These are phyloP conservation scores for Calonectria henricotiae DNA, from an alignment of 2,329 filamentous ascomycete genomes.

Conservation along the genomic window DNA sequence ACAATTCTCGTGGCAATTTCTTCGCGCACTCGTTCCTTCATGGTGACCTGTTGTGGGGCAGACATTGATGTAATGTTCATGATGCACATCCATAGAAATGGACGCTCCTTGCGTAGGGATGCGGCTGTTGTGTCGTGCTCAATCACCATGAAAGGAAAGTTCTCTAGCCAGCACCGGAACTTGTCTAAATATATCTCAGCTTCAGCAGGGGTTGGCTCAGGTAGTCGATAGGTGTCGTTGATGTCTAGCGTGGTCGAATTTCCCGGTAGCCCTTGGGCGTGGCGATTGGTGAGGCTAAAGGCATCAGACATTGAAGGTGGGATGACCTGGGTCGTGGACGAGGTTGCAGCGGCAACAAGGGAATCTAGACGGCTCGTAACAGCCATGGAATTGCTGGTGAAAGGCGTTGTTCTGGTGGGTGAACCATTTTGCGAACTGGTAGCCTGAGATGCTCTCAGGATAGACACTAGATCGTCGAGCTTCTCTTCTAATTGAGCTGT, in stretches of 20 bases:
- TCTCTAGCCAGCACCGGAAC: conserved; percentile 63
- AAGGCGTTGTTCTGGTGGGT: conserved; percentile 28
- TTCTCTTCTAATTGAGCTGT: conserved; percentile 68
- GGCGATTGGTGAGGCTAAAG: conserved; percentile 34
- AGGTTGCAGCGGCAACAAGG: conserved; percentile 58
- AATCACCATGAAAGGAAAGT: conserved; percentile 65
- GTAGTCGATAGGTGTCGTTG: conserved; percentile 45
- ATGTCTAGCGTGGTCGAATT: conserved; percentile 34
- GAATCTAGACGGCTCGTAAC: conserved; percentile 58
- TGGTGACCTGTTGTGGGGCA: conserved; percentile 58
- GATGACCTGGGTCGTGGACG: conserved; percentile 48
- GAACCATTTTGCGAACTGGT: conserved; percentile 39
- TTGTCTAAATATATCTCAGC: conserved; percentile 60
- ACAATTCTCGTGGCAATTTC: conserved; percentile 66
- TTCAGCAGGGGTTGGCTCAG: conserved; percentile 57
- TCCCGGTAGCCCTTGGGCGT: conserved; percentile 26
- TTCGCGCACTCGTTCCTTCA: conserved; percentile 62
- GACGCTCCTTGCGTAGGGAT: conserved; percentile 60
- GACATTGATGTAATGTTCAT: conserved; percentile 65
- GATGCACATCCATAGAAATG: conserved; percentile 69
- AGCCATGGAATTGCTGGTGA: conserved; percentile 38
- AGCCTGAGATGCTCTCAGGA: conserved; percentile 59
- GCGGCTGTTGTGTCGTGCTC: conserved; percentile 58
- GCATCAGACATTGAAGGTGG: conserved; percentile 32
- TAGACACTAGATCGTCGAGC: conserved; percentile 65